Evolutionary conservation across 805 yeast species (phyloP).

Genomic region (Candida nemodendra): DNA sequence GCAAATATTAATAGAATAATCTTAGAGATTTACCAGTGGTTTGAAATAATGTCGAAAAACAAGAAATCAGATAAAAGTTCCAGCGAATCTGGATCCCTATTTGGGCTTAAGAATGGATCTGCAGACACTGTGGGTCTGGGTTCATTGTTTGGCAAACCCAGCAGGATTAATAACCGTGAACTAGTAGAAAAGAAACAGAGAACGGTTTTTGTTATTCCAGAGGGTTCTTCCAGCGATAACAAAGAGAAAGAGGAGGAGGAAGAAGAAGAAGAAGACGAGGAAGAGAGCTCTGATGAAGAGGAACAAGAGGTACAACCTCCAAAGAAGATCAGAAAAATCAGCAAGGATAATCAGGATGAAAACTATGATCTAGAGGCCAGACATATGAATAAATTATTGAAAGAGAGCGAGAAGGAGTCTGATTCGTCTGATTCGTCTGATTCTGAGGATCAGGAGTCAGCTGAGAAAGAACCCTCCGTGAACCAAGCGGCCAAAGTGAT

Average conservation of each 20-base stretch:
- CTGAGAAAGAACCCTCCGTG: slow-evolving; percentile 16
- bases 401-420: slow-evolving; percentile 33
- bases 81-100: neutral
- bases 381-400: slow-evolving; percentile 50
- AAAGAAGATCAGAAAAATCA: slow-evolving; percentile 17
- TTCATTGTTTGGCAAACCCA: slow-evolving; percentile 37
- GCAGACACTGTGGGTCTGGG: slow-evolving; percentile 33
- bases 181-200: slow-evolving; percentile 29
- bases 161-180: slow-evolving; percentile 44
- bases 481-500: slow-evolving; percentile 44
- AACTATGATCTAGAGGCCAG: slow-evolving; percentile 53
- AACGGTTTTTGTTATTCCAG: slow-evolving; percentile 19
- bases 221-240: slow-evolving; percentile 7
- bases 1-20: too few species aligned
- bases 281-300: slow-evolving; percentile 25
- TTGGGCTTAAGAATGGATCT: slow-evolving; percentile 14
- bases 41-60: too few species aligned
- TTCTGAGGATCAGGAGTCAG: slow-evolving; percentile 26
- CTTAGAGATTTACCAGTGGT: too few species aligned
- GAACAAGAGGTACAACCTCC: slow-evolving; percentile 13
- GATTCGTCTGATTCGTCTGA: slow-evolving; percentile 13
- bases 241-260: slow-evolving; percentile 17
- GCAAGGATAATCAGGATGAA: slow-evolving; percentile 32
- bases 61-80: too few species aligned
- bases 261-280: slow-evolving; percentile 18